These are phyloP conservation scores for Otatea glauca DNA, from an alignment of 176 grass and related monocot genomes.

Conservation along the genomic window DNA sequence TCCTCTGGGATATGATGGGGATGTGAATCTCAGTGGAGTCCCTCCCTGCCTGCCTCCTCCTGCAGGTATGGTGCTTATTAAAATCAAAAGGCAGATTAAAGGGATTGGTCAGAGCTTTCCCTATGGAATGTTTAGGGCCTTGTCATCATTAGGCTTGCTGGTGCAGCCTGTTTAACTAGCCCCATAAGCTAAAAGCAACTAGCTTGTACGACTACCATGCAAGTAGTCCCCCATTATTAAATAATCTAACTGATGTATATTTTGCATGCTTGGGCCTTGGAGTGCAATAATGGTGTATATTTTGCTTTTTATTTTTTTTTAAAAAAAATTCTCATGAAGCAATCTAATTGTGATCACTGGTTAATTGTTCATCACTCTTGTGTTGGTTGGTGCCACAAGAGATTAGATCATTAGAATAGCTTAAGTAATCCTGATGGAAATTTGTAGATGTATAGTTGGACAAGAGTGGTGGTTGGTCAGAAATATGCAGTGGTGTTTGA, in stretches of 20 bases:
- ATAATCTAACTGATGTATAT: constrained; percentile 36
- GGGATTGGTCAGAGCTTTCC: constrained; percentile 51
- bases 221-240: constrained; percentile 22
- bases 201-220: constrained; percentile 28
- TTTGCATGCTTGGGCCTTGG: constrained; percentile 34
- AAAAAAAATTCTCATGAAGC: constrained; percentile 4
- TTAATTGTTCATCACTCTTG: no score
- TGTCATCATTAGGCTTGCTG: constrained; percentile 70
- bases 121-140: constrained; percentile 52
- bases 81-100: constrained; percentile 50
- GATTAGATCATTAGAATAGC: no score
- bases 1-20: constrained; percentile 38
- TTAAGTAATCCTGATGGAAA: no score
- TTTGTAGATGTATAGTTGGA: no score
- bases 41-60: not conserved
- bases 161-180: constrained; percentile 43
- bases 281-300: constrained; percentile 34
- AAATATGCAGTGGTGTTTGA: no score
- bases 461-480: no score
- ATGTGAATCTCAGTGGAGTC: constrained; percentile 68
- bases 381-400: no score
- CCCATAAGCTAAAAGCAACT: constrained; percentile 55
- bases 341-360: not conserved
- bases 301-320: not conserved
- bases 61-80: constrained; percentile 35